Base-by-base conservation (phyloP, 106 monocot species). In the Allium sativum region DNA sequence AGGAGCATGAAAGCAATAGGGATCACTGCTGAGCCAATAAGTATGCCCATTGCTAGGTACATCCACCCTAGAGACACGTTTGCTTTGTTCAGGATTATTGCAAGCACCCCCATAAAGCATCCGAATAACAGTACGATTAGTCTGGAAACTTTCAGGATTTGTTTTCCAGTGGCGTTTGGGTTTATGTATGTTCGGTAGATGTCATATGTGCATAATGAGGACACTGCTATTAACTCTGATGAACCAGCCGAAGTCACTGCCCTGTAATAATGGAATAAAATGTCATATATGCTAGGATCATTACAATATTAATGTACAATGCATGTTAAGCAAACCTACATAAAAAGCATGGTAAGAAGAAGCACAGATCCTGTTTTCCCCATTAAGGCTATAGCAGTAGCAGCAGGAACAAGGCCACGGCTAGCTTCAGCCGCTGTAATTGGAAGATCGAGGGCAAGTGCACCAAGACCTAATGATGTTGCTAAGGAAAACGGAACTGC, bases 161-260 rank as follows among this genome's bases (percentile, higher is more conserved):
- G 96, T 58, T 96, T 84, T 18, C 96, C 96, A n/a, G 60, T 80
- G 21, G 96, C 90, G 55, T 84, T 71, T n/a, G 96, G 96, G 65
- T 96, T 96, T 40, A 96, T 80, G 56, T 96, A 96, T 0, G 90
- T 91, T 20, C 96, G 77, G 54, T 96, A 96, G 21, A 96, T 87
- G 65, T 96, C 96, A 59, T 96, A 96, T 10, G 96, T 96, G 75
- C 31, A 31, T 46, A 96, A 65, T 40, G 96, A 90, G 56, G 96
- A 96, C 2, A 96, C 96, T 10, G 96, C 96, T 41, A 96, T 81
- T 18, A 96, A 78, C 65, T 96, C 96, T 18, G 96, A 70, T 0
- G 96, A 96, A 40, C 96, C 96, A 52, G 96, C 82, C 44, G 96
- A 96, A 17, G 96, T 96, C 62, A 96, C 96, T 52, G 96, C 96